These are phyloP conservation scores for Fragaria iinumae DNA, from an alignment of 306 rosid species.

Conservation along the genomic window DNA sequence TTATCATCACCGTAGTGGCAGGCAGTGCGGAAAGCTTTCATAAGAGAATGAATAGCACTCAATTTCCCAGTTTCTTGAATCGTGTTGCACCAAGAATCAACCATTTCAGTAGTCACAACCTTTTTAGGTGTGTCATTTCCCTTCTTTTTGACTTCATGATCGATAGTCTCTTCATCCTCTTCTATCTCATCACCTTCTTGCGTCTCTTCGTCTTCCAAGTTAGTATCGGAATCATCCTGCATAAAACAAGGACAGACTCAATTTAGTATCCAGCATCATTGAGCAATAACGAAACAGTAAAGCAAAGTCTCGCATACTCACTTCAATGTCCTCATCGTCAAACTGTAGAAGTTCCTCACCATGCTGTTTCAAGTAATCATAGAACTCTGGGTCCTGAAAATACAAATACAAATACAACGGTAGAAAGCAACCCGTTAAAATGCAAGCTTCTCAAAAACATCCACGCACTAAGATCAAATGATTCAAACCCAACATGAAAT, in stretches of 20 bases:
- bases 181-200: slow-evolving; percentile 30
- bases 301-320: slow-evolving; percentile 32
- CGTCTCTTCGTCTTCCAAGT: slow-evolving; percentile 48
- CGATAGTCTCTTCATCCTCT: slow-evolving; percentile 33
- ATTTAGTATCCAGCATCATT: not conserved
- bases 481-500: not conserved
- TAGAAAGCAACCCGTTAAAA: not conserved
- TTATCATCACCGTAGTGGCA: slow-evolving; percentile 95
- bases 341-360: slow-evolving; percentile 79
- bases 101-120: slow-evolving; percentile 67
- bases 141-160: slow-evolving; percentile 34
- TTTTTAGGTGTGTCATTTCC: slow-evolving; percentile 40
- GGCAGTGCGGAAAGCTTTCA: slow-evolving; percentile 81
- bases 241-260: slow-evolving; percentile 27
- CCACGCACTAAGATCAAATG: not conserved
- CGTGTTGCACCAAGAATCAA: slow-evolving; percentile 73
- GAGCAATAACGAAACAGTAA: not conserved
- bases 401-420: not conserved
- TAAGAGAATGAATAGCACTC: slow-evolving; percentile 59
- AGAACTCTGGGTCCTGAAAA: slow-evolving; percentile 85
- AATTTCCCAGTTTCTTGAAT: slow-evolving; percentile 58
- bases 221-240: slow-evolving; percentile 60
- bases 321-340: slow-evolving; percentile 63
- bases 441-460: not conserved
- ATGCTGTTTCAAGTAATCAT: slow-evolving; percentile 68